These are phyloP conservation scores for Podaxis mareebaensis DNA, from an alignment of 768 basidiomycete genomes.

Conservation along the genomic window DNA sequence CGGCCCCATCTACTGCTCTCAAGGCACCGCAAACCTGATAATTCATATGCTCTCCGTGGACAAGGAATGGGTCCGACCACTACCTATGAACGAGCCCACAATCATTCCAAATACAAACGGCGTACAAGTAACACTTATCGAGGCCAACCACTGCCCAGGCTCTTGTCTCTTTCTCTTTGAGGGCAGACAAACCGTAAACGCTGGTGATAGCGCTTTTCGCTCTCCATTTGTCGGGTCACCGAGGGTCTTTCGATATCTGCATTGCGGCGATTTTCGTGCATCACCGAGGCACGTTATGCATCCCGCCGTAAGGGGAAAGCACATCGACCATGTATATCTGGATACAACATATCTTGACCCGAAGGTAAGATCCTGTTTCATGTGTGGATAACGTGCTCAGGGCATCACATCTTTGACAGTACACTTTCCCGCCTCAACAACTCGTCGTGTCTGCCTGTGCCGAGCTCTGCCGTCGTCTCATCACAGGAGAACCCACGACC, in stretches of 20 bases:
- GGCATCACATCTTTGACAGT: conserved; percentile 42
- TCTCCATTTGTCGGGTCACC: conserved; percentile 71
- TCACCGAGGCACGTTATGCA: conserved; percentile 87
- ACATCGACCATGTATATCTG: conserved; percentile 85
- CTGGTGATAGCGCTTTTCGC: conserved; percentile 80
- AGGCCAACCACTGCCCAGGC: conserved; percentile 98
- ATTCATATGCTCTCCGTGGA: conserved; percentile 90
- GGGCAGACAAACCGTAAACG: conserved; percentile 85
- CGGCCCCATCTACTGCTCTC: conserved; percentile 96
- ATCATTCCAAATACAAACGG: conserved; percentile 81
- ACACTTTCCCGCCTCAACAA: conserved; percentile 95
- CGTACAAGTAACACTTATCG: conserved; percentile 89
- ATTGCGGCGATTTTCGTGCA: conserved; percentile 94
- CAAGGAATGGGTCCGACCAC: conserved; percentile 82
- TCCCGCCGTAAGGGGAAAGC: conserved; percentile 78
- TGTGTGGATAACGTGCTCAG: not conserved
- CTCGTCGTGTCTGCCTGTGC: conserved; percentile 93
- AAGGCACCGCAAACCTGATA: conserved; percentile 90
- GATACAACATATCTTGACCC: conserved; percentile 97
- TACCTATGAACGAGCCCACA: conserved; percentile 78
- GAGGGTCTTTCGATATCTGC: conserved; percentile 82
- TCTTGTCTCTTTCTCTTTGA: conserved; percentile 94
- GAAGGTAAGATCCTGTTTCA: conserved; percentile 43
- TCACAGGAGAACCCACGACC: conserved; percentile 37
- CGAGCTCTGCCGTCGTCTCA: conserved; percentile 66